phyloP scores from a whole-genome alignment of 1,284 basidiomycete genomes.

The Leccinum griseonigrum region DNA sequence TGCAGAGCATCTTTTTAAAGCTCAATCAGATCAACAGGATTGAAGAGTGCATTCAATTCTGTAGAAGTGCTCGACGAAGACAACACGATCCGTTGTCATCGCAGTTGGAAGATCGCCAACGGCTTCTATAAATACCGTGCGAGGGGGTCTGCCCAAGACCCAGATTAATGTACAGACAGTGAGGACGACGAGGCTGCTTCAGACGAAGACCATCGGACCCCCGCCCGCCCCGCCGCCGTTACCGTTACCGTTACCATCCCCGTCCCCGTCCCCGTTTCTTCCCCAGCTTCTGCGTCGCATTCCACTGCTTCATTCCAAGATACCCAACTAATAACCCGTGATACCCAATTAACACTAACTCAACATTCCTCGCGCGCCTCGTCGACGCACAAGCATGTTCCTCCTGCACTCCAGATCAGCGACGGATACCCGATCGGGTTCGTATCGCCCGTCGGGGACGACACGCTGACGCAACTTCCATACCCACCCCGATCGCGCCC shows the following conservation, averaged over 20 bases:
- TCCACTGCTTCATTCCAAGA: constrained; percentile 19
- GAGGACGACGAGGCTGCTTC: constrained; percentile 25
- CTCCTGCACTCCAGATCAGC: constrained; percentile 33
- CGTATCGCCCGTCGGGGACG: constrained; percentile 9
- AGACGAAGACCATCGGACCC: not conserved
- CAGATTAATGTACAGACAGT: constrained; percentile 32
- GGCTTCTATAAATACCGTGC: constrained; percentile 46
- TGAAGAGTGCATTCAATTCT: constrained; percentile 81
- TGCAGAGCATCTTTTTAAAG: constrained; percentile 28
- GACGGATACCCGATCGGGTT: constrained; percentile 20
- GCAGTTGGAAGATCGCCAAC: constrained; percentile 88
- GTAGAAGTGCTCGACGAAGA: constrained; percentile 92
- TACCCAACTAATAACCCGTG: constrained; percentile 20
- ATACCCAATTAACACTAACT: constrained; percentile 24
- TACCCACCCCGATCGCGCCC: constrained; percentile 47
- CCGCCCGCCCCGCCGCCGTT: not conserved
- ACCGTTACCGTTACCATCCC: no score
- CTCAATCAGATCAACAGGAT: constrained; percentile 28
- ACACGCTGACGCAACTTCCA: constrained; percentile 34
- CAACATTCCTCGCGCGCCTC: constrained; percentile 29
- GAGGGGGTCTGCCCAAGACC: constrained; percentile 33
- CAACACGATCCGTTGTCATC: constrained; percentile 89
- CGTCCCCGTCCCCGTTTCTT: constrained; percentile 1
- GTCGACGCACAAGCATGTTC: constrained; percentile 23
- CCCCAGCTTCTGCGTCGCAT: constrained; percentile 9